Base-by-base conservation (phyloP, 2,329 filamentous ascomycete species). In the Fusarium hostae region DNA sequence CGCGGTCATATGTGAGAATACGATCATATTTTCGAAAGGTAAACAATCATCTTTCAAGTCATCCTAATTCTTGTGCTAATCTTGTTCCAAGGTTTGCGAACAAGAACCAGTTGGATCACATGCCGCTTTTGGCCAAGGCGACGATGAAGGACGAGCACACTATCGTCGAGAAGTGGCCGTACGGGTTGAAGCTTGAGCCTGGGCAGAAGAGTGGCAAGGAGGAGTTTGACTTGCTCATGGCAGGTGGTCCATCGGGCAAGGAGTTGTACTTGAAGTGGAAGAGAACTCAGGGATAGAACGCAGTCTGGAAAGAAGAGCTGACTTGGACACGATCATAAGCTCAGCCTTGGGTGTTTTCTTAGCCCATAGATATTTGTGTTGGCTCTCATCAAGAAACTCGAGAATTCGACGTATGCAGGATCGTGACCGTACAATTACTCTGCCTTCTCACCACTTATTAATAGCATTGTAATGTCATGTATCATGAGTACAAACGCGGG, bases 251-350 rank as follows among this genome's bases (percentile, higher is more conserved):
- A 6, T 28, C 26, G 8, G 59, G 55, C 22, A 57, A 52, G 20
- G 55, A 62, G 6, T 28, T 45, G 4, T 70, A 67, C 11, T 24
- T 71, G 13, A 66, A 71, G 22, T 71, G 59, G 51, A 64, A 41
- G 43, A 41, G 34, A 9, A 3, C 37, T 28, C 15, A 18, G 16
- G 13, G 1, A 9, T 18, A 35, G 34, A 35, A 35, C 6, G 34
- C 13, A 3, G 34, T 9, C 34, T 10, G 3, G 16, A 35, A 35
- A 16, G 16, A 16, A 15, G 34, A 15, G 34, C 16, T 18, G 34
- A 18, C 9, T 9, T 16, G 16, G 15, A 35, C 18, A 35, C 15
- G 9, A 18, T 35, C 34, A 35, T 9, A 1, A 16, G 34, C 34
- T 34, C 13, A 16, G 6, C 13, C 2, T 34, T 34, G 6, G 32